Percentiles rank a stretch among this genome's conserved stretches.
phyloP scores from a whole-genome alignment of 192 early-diverging fungal genomes.

The Jimgerdemannia flammicorona region DNA sequence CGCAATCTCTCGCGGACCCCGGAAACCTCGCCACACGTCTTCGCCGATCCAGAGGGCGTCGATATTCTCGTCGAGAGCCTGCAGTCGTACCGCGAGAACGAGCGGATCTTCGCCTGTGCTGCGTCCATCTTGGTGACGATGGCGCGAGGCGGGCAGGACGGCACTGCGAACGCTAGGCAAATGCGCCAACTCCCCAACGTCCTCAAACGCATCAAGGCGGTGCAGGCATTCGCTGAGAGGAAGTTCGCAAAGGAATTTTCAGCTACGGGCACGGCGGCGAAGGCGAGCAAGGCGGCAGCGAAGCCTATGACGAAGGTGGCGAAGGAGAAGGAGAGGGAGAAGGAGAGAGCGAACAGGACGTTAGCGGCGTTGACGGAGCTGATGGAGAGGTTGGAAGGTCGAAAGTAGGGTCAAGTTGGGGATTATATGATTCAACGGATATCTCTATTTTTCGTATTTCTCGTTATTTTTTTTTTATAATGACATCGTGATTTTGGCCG shows the following conservation, averaged over 20 bases:
- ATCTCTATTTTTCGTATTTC: too few species aligned
- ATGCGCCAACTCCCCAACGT: not conserved
- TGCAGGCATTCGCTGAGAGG: not conserved
- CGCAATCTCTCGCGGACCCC: conserved; percentile 26
- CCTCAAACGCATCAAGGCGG: not conserved
- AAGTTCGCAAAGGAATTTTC: not conserved
- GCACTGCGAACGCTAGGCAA: not conserved
- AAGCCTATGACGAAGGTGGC: not conserved
- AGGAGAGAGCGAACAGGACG: not conserved
- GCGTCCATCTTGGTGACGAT: conserved; percentile 27
- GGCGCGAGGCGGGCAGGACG: conserved; percentile 16
- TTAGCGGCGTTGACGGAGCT: not conserved
- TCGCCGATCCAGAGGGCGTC: conserved; percentile 27
- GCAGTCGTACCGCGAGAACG: conserved; percentile 34
- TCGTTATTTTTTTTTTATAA: too few species aligned
- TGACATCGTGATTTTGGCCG: too few species aligned
- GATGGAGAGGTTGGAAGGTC: not conserved
- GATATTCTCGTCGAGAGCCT: conserved; percentile 32
- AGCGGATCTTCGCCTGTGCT: conserved; percentile 31
- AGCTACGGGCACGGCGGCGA: not conserved
- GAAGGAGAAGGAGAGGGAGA: not conserved
- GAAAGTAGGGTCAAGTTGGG: not conserved
- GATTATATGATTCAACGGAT: too few species aligned
- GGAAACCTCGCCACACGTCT: conserved; percentile 23
- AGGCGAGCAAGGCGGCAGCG: not conserved